Percentiles rank a stretch among this genome's conserved stretches.
These are phyloP conservation scores for Debaryomycetaceae sp. DNA, from an alignment of 1,139 yeast species.

Conservation along the genomic window DNA sequence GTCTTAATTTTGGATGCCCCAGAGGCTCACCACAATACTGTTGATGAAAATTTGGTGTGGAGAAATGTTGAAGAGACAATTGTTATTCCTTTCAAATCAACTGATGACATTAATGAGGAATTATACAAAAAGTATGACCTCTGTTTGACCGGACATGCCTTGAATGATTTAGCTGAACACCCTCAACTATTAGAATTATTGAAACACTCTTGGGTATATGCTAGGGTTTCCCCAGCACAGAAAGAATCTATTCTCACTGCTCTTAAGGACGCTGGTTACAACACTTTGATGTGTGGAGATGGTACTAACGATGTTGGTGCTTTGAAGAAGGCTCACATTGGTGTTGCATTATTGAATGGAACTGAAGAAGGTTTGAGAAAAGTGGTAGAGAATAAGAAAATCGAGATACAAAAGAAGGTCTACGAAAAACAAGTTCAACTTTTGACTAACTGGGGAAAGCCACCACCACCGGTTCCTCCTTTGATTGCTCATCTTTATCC, in stretches of 20 bases:
- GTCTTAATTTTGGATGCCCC: conserved; percentile 86
- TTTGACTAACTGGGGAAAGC: conserved; percentile 77
- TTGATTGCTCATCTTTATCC: conserved; percentile 92
- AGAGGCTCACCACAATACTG: conserved; percentile 56
- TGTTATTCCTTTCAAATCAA: conserved; percentile 63
- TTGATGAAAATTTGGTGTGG: conserved; percentile 68
- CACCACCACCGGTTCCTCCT: conserved; percentile 82
- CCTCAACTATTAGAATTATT: conserved; percentile 67
- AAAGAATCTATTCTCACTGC: conserved; percentile 86
- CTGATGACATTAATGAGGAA: conserved; percentile 54
- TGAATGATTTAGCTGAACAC: conserved; percentile 61
- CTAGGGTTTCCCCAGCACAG: conserved; percentile 95
- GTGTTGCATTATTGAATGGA: conserved; percentile 95
- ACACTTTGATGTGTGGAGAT: conserved; percentile 98
- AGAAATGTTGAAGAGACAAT: conserved; percentile 77
- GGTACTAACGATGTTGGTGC: conserved; percentile 99
- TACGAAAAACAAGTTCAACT: conserved; percentile 83
- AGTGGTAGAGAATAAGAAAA: conserved; percentile 74
- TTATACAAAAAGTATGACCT: conserved; percentile 72
- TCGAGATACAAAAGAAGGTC: conserved; percentile 61
- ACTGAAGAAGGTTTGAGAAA: conserved; percentile 93
- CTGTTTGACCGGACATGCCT: conserved; percentile 92
- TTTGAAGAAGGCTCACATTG: conserved; percentile 95
- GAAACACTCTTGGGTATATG: conserved; percentile 93
- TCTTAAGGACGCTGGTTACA: conserved; percentile 84